Evolutionary conservation across 306 rosid species (phyloP), one percentile per base, ranked within the genome.

Genomic region (Prunus salicina): DNA sequence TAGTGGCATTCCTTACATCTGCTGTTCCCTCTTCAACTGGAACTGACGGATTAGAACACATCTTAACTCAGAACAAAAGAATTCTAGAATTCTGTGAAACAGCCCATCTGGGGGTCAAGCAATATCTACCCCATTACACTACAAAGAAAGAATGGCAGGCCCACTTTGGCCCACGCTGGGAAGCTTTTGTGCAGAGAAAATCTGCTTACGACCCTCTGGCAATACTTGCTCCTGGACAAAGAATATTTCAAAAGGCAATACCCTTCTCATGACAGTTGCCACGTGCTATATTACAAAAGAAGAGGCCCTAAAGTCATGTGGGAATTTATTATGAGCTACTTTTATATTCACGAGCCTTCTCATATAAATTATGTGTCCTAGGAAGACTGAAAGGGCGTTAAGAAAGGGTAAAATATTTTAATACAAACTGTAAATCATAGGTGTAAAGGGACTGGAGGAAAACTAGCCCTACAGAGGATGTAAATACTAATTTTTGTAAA

Each of bases 121-220:
- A 95, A 51, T 95, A 95, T 82, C 83, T 95, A 77, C 96, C 97
- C 63, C 95, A 95, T 82, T 88, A 88, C 84, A 85, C 50, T 32
- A 88, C 91, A 79, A 94, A 86, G 78, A 84, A 88, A 46, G 92
- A 87, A 41, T 95, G 99, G 99, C 34, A 77, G 88, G 89, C 68
- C 91, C 99, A 95, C 89, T 95, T 91, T 82, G 99, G 97, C 19
- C 86, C 89, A 49, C 80, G 65, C 65, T 95, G 99, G 99, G 91
- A 88, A 81, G 74, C 73, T 56, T 92, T 90, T 75, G 86, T 75
- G 43, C 85, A 82, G 76, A 90, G 96, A 84, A 95, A 95, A 87
- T 80, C 84, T 60, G 78, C 76, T 74, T 92, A 89, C 85, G 99
- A 95, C 88, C 99, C 99, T 60, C 84, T 95, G 80, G 97, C 84